Evolutionary conservation across 176 grass and related monocot genomes (phyloP).

Genomic region (Juncus effusus): DNA sequence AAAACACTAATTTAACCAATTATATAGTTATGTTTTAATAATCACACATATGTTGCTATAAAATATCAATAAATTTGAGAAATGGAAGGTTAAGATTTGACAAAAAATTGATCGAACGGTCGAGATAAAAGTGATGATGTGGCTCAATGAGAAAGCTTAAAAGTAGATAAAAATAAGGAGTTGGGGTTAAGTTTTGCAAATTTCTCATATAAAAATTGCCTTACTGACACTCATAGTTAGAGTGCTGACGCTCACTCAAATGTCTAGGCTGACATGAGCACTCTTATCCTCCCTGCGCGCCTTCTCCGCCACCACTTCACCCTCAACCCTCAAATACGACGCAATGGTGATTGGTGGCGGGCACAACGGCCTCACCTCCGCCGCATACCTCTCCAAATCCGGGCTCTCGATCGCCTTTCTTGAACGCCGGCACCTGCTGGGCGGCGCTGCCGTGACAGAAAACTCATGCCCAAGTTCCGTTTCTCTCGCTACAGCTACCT

Average conservation of each 20-base stretch:
- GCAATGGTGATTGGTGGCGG: slow-evolving; percentile 77
- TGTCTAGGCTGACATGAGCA: slow-evolving; percentile 7
- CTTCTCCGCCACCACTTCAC: not conserved
- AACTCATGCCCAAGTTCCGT: slow-evolving; percentile 52
- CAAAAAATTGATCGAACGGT: too few species aligned
- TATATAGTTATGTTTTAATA: too few species aligned
- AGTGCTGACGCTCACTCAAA: not conserved
- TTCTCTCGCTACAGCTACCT: slow-evolving; percentile 80
- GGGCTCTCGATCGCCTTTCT: slow-evolving; percentile 61
- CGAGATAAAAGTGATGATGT: too few species aligned
- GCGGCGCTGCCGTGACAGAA: slow-evolving; percentile 65
- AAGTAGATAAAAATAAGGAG: too few species aligned
- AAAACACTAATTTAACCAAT: too few species aligned
- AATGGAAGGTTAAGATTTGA: too few species aligned
- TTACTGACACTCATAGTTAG: not conserved
- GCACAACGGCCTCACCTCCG: slow-evolving; percentile 78
- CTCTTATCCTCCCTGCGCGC: not conserved
- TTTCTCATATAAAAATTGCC: not conserved
- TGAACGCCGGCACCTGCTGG: slow-evolving; percentile 46
- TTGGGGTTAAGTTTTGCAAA: too few species aligned
- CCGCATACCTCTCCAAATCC: slow-evolving; percentile 70
- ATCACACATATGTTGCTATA: too few species aligned
- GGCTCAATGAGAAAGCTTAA: too few species aligned
- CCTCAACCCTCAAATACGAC: slow-evolving; percentile 32
- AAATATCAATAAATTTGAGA: too few species aligned